Percentiles rank a stretch among this genome's conserved stretches.
Conservation (phyloP, 768 basidiomycete genomes). For the Mycena kentingensis region DNA sequence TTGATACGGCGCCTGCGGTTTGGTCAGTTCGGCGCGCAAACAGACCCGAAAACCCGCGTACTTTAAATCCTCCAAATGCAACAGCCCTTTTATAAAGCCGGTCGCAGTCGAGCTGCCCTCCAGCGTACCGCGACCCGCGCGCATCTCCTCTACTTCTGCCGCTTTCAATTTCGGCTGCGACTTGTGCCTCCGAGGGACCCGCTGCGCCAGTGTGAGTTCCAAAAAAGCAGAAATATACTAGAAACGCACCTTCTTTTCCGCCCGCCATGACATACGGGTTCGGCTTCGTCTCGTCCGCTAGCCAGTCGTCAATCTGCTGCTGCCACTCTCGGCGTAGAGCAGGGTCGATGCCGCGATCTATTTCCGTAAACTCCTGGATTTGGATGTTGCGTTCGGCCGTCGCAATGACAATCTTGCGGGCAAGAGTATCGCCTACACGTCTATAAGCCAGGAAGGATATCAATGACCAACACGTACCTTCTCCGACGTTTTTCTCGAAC, state of each 20-base stretch:
- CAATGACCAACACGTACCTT: no score
- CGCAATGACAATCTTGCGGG: constrained; percentile 3
- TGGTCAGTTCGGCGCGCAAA: neutral
- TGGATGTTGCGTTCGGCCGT: constrained; percentile 10
- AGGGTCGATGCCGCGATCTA: neutral
- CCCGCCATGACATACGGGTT: constrained; percentile 4
- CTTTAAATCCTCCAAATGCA: constrained; percentile 6
- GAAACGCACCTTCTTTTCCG: neutral
- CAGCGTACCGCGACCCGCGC: neutral
- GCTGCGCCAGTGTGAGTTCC: neutral
- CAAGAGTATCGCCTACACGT: neutral
- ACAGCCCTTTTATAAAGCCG: neutral
- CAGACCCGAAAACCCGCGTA: neutral
- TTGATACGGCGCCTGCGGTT: neutral
- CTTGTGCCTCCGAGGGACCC: constrained; percentile 1
- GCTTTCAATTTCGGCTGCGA: neutral
- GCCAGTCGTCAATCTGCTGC: constrained; percentile 1
- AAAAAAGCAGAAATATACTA: neutral
- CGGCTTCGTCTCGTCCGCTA: neutral
- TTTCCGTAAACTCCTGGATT: neutral
- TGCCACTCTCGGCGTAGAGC: constrained; percentile 5
- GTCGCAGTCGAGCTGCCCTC: neutral
- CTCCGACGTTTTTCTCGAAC: constrained; percentile 15
- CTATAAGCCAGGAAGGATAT: neutral
- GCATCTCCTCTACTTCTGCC: neutral